Evolutionary conservation across 768 basidiomycete genomes (phyloP), one percentile per base, ranked within the genome.

Genomic region (Xanthoconium stramineum): DNA sequence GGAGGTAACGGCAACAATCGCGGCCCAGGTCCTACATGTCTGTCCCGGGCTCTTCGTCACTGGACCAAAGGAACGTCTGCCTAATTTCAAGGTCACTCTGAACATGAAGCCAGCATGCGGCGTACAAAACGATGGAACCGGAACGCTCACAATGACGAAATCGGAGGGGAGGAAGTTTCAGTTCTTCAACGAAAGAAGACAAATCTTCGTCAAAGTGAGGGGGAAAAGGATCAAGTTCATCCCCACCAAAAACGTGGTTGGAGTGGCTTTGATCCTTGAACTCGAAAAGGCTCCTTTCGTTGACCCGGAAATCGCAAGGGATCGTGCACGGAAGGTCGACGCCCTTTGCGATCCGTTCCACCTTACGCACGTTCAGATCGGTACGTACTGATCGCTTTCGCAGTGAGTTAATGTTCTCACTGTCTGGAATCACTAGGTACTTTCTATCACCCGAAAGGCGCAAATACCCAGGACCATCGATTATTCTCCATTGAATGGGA

Each of bases 401-500:
- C 12, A 11, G 14, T 38, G 13, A 33, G 20, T 42, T 20, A 28
- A 6, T 15, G 14, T n/a, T 33, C 52, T 61, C 42, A 38, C 14
- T 36, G 19, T 59, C 30, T 29, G 28, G 19, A 10, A 24, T 33
- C 29, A 32, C 28, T 28, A 71, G 70, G 70, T 11, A 59, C 49
- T 7, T 73, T 70, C 35, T 73, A 73, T 54, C 66, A 61, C 13
- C 61, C 70, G 3, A 29, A 19, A n/a, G 46, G 33, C 39, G 62
- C 68, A 28, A 29, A 59, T 9, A 71, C 65, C 9, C 69, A 70
- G 43, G 62, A 62, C 17, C 69, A 76, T 17, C 80, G 83, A 10
- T 74, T 76, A 3, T 92, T 88, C 66, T 91, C 88, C 0, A 72
- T 84, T 5, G 91, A 92, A 69, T 89, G 83, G 80, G 81, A 87